phyloP scores from a whole-genome alignment of 176 grass and related monocot genomes.

The Chloris gayana region DNA sequence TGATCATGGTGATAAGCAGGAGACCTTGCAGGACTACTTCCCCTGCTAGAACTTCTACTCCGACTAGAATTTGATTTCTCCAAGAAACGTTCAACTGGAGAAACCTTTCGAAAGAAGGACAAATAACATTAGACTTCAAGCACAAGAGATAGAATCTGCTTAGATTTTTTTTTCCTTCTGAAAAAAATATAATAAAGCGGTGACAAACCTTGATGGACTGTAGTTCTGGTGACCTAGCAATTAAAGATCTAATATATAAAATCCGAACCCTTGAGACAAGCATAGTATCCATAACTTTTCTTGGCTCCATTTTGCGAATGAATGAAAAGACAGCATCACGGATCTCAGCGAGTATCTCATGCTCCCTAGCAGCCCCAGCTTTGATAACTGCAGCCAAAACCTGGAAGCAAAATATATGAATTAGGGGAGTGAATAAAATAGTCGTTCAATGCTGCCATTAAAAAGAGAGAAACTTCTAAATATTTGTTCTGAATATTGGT shows the following conservation, averaged over 20 bases:
- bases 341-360: constrained; percentile 99
- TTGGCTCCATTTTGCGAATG: constrained; percentile 98
- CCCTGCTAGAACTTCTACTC: constrained; percentile 96
- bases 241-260: constrained; percentile 97
- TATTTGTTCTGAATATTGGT: constrained; percentile 15
- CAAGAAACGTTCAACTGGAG: constrained; percentile 86
- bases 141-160: constrained; percentile 20
- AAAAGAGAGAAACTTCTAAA: not conserved
- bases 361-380: constrained; percentile 96
- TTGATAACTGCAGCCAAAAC: constrained; percentile 98
- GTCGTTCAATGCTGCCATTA: not conserved
- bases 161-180: not conserved
- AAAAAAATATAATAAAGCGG: constrained; percentile 19
- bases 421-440: not conserved
- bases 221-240: constrained; percentile 96
- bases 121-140: constrained; percentile 29
- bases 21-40: constrained; percentile 91
- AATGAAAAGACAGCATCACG: constrained; percentile 94
- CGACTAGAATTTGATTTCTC: constrained; percentile 82
- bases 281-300: constrained; percentile 99
- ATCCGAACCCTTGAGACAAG: constrained; percentile 98
- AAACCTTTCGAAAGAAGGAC: constrained; percentile 58
- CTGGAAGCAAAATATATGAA: constrained; percentile 44
- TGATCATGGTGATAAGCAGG: constrained; percentile 71
- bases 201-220: constrained; percentile 88